Conservation (phyloP, 2,329 filamentous ascomycete genomes). For the Trichoderma harzianum region DNA sequence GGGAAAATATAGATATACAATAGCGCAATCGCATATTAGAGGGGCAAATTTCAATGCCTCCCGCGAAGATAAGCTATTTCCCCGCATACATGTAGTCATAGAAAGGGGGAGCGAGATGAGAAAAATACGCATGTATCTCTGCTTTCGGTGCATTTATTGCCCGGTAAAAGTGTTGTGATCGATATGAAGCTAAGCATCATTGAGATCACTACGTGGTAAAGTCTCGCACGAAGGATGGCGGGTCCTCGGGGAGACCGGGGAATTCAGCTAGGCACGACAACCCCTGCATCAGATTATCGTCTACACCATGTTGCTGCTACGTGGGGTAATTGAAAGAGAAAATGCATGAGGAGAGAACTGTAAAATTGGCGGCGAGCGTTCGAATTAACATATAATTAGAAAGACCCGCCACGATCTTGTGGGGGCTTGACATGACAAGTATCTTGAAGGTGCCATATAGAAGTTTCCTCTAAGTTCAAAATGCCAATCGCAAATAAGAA, state of each 20-base stretch:
- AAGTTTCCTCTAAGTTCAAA: neutral
- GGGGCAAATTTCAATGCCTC: neutral
- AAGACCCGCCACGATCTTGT: neutral
- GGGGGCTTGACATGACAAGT: neutral
- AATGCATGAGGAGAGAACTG: neutral
- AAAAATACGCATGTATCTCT: neutral
- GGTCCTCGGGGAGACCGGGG: neutral
- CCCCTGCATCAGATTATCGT: neutral
- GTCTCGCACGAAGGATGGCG: neutral
- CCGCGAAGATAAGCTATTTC: neutral
- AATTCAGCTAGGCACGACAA: neutral
- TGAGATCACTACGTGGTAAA: neutral
- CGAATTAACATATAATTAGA: neutral
- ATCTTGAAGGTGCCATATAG: neutral
- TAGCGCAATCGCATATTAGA: neutral
- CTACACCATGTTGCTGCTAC: neutral
- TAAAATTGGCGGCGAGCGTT: neutral
- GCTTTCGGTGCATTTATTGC: neutral
- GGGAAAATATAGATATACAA: neutral
- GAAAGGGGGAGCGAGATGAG: neutral
- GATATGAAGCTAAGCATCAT: neutral
- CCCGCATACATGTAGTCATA: neutral
- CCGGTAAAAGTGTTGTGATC: neutral
- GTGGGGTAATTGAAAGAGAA: neutral
- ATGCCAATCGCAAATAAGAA: neutral